A percentile compares a stretch with the other conserved stretches of the same genome.
Conservation (phyloP, 164 flowering plant species). For the Berberis vulgaris region DNA sequence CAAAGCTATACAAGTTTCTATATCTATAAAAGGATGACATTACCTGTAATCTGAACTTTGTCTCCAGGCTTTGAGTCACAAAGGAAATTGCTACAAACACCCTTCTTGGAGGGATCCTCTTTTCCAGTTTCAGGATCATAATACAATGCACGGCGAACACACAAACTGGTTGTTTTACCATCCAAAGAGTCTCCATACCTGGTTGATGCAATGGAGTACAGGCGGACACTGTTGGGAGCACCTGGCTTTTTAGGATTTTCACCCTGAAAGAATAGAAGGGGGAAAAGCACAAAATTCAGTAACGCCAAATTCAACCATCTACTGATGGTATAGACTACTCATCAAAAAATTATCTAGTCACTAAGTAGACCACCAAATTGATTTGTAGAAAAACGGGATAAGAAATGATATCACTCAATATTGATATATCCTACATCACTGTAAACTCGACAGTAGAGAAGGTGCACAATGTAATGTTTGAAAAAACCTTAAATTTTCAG, state of each 20-base stretch:
- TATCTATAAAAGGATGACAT: neutral
- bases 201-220: conserved; percentile 94
- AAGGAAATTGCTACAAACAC: conserved; percentile 87
- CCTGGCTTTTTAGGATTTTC: conserved; percentile 98
- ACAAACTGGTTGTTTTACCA: conserved; percentile 85
- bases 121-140: conserved; percentile 95
- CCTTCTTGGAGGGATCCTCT: conserved; percentile 89
- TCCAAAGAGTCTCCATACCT: conserved; percentile 95
- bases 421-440: too few species aligned
- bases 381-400: too few species aligned
- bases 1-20: too few species aligned
- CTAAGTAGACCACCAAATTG: too few species aligned
- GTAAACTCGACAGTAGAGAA: too few species aligned
- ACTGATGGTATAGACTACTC: neutral
- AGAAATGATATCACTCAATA: too few species aligned
- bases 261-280: conserved; percentile 42
- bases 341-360: too few species aligned
- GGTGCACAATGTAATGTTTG: too few species aligned
- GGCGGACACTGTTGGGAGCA: conserved; percentile 75
- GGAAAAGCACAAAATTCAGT: neutral
- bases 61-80: conserved; percentile 95
- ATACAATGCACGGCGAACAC: conserved; percentile 95
- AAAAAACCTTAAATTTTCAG: too few species aligned
- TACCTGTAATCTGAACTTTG: conserved; percentile 79
- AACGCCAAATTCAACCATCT: neutral